These are phyloP conservation scores for Chlamydomonas reinhardtii DNA, from an alignment of 163 green algal genomes.

Conservation along the genomic window DNA sequence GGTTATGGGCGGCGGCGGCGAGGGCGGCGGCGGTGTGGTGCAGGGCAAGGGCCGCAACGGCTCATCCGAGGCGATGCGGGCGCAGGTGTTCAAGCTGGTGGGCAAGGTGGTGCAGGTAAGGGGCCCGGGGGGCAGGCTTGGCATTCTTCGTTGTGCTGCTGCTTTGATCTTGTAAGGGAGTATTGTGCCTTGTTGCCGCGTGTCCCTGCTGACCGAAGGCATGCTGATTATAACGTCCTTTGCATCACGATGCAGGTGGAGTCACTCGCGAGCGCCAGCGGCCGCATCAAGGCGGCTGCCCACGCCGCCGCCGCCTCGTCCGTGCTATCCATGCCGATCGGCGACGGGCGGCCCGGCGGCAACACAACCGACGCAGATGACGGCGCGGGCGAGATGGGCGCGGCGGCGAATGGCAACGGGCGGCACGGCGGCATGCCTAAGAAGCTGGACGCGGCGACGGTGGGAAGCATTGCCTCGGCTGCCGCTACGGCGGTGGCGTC, in stretches of 20 bases:
- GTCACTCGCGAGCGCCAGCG: neutral
- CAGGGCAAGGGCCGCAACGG: too few species aligned
- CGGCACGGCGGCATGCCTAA: neutral
- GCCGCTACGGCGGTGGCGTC: constrained; percentile 8
- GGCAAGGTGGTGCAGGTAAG: constrained; percentile 14
- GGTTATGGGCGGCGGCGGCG: neutral
- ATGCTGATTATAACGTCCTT: too few species aligned
- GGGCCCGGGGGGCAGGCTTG: neutral
- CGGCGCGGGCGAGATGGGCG: neutral
- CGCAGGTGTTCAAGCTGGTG: constrained; percentile 27
- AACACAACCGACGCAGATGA: too few species aligned
- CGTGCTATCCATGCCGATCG: too few species aligned
- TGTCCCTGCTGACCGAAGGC: too few species aligned
- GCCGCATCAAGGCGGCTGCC: neutral
- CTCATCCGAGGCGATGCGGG: neutral
- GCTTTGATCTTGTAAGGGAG: too few species aligned
- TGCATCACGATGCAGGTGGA: too few species aligned
- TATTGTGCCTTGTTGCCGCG: too few species aligned
- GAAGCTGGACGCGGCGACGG: constrained; percentile 2
- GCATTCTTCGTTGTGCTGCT: neutral
- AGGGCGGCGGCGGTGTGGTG: neutral
- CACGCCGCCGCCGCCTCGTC: neutral
- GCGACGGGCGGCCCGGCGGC: too few species aligned
- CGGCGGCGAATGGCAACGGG: neutral
- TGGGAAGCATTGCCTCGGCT: constrained; percentile 16